A percentile compares a stretch with the other conserved stretches of the same genome.
These are phyloP conservation scores for Chlamydomonas incerta DNA, from an alignment of 139 green algal genomes.

Conservation along the genomic window DNA sequence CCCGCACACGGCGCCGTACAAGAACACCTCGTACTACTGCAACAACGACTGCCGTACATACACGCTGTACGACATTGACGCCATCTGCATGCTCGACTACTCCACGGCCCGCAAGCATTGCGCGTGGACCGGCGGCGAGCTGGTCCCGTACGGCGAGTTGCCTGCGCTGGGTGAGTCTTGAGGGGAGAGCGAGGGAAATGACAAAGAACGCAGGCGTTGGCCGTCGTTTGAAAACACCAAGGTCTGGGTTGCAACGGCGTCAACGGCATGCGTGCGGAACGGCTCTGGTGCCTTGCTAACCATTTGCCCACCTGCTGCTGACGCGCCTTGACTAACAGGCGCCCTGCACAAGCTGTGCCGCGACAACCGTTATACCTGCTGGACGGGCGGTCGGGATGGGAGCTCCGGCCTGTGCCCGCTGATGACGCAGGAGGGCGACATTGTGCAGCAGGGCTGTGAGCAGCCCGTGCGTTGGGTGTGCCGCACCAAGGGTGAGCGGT, in stretches of 20 bases:
- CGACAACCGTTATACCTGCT: neutral
- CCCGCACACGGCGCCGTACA: neutral
- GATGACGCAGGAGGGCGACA: neutral
- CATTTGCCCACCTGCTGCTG: no score
- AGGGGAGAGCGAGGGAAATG: no score
- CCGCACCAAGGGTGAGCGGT: slow-evolving; percentile 1
- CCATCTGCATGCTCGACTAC: slow-evolving; percentile 5
- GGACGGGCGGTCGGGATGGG: neutral
- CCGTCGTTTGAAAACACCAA: no score
- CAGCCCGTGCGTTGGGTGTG: neutral
- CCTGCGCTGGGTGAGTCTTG: no score
- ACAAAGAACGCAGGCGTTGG: no score
- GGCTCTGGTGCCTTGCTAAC: no score
- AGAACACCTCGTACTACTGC: neutral
- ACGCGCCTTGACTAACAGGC: neutral
- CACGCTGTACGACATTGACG: slow-evolving; percentile 25
- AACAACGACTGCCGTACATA: neutral
- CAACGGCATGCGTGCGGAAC: no score
- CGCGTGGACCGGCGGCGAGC: neutral
- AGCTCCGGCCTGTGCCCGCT: neutral
- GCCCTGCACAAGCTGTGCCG: neutral
- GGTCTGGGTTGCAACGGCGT: no score
- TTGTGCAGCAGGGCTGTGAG: neutral
- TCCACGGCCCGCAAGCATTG: neutral
- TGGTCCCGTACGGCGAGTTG: neutral